Percentiles rank a stretch among this genome's conserved stretches.
phyloP scores from a whole-genome alignment of 768 basidiomycete species.

The Calocybe cyanea region DNA sequence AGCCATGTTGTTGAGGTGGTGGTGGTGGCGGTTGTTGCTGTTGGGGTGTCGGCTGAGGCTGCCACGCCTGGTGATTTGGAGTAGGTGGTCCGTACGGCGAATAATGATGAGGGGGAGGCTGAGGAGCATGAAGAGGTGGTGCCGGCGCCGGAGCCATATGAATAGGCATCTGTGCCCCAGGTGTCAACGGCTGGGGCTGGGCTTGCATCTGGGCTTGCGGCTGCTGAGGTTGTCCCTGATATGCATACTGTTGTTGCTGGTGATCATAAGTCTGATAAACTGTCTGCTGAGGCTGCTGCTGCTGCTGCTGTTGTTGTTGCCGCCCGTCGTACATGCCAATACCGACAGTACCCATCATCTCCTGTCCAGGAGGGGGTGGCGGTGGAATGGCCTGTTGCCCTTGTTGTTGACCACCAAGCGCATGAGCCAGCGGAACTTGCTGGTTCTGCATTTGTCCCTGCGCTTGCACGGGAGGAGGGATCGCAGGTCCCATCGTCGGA shows the following conservation, averaged over 20 bases:
- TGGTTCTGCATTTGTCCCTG: slow-evolving; percentile 1
- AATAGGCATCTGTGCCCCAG: background rate
- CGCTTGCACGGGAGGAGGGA: slow-evolving; percentile 33
- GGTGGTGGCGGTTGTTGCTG: slow-evolving; percentile 2
- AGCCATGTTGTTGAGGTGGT: slow-evolving; percentile 7
- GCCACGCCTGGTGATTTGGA: background rate
- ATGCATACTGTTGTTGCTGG: slow-evolving; percentile 6
- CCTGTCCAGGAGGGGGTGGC: slow-evolving; percentile 1
- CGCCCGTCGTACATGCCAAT: slow-evolving; percentile 1
- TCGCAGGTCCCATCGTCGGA: slow-evolving; percentile 26
- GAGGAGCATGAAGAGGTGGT: background rate
- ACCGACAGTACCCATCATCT: background rate
- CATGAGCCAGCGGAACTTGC: slow-evolving; percentile 1
- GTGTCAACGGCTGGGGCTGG: slow-evolving; percentile 1
- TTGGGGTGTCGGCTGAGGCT: slow-evolving; percentile 3
- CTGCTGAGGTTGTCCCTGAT: background rate
- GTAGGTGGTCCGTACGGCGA: background rate
- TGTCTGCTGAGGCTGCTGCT: slow-evolving; percentile 1
- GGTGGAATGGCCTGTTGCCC: background rate
- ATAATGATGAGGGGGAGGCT: background rate
- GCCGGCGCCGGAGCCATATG: background rate
- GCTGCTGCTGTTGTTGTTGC: slow-evolving; percentile 7
- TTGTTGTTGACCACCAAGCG: slow-evolving; percentile 8
- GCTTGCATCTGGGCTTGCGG: background rate
- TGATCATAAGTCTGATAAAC: background rate